These are phyloP conservation scores for Emmonsiellopsis sp. DNA, from an alignment of 2,329 filamentous ascomycete genomes.

Conservation along the genomic window DNA sequence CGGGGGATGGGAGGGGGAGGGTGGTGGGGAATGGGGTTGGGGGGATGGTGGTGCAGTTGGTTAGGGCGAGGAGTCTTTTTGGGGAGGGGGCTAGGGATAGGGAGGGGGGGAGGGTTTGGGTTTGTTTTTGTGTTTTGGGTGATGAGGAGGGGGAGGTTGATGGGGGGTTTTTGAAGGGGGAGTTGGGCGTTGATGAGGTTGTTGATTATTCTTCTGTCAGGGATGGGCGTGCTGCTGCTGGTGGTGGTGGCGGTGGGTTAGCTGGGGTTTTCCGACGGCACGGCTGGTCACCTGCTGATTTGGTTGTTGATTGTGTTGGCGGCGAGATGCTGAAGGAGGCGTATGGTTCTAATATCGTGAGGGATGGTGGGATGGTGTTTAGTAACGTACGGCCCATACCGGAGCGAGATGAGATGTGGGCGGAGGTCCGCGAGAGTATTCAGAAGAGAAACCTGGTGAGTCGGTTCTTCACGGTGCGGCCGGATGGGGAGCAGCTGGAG, in stretches of 20 bases:
- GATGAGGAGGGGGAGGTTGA: conserved; percentile 21
- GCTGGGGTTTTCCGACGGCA: conserved; percentile 21
- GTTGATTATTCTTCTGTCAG: conserved; percentile 16
- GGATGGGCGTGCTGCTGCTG: no score
- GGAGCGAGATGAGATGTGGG: conserved; percentile 8
- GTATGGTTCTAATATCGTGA: conserved; percentile 24
- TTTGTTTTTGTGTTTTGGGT: conserved; percentile 18
- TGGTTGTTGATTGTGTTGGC: conserved; percentile 33
- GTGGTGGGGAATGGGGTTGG: conserved; percentile 25
- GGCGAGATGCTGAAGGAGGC: conserved; percentile 24
- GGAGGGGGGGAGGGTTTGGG: conserved; percentile 18
- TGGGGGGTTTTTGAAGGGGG: conserved; percentile 19
- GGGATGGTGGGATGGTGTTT: conserved; percentile 25
- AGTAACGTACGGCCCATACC: conserved; percentile 22
- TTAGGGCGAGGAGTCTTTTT: conserved; percentile 27
- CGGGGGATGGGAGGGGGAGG: conserved; percentile 15
- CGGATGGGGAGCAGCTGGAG: conserved; percentile 25
- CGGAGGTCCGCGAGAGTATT: conserved; percentile 1
- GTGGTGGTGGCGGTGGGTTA: conserved; percentile 9
- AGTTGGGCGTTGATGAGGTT: conserved; percentile 25
- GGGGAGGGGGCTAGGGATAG: conserved; percentile 8
- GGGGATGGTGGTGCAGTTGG: conserved; percentile 27
- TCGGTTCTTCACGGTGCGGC: conserved; percentile 29
- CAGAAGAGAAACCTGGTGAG: conserved; percentile 13
- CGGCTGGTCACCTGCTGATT: conserved; percentile 28